Percentiles rank a stretch among this genome's conserved stretches.
phyloP scores from a whole-genome alignment of 1,284 basidiomycete species.

The Ceratobasidium theobromae region DNA sequence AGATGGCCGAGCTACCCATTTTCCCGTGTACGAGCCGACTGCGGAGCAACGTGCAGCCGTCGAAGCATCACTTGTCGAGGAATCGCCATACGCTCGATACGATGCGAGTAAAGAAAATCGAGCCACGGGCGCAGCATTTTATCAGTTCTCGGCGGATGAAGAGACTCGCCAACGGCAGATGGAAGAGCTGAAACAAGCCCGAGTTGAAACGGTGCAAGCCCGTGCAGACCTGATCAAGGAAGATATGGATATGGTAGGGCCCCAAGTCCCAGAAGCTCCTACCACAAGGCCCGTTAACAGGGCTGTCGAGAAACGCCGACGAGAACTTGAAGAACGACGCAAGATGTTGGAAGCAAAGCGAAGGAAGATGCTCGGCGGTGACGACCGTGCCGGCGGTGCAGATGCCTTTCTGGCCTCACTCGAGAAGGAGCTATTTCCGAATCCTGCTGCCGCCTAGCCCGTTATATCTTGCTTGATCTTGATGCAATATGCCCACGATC shows the following conservation, averaged over 20 bases:
- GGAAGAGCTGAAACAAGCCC: conserved; percentile 66
- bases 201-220: conserved; percentile 70
- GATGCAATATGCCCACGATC: not conserved
- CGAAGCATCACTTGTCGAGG: conserved; percentile 71
- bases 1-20: conserved; percentile 71
- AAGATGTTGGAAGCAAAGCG: conserved; percentile 78
- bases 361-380: conserved; percentile 51
- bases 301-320: conserved; percentile 76
- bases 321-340: conserved; percentile 74
- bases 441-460: conserved; percentile 3
- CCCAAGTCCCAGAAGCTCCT: conserved; percentile 33
- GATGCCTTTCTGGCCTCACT: conserved; percentile 66
- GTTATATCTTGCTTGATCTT: not conserved
- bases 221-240: conserved; percentile 59
- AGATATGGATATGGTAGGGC: conserved; percentile 49
- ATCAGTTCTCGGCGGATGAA: conserved; percentile 84
- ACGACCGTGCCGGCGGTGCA: conserved; percentile 46
- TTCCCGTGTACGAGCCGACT: conserved; percentile 85
- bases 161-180: conserved; percentile 72
- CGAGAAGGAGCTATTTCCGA: conserved; percentile 49
- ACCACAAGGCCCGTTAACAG: conserved; percentile 47
- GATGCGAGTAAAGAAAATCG: conserved; percentile 81
- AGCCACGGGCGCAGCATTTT: conserved; percentile 86
- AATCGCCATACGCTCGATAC: conserved; percentile 73
- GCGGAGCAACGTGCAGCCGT: conserved; percentile 75